Base-by-base conservation (phyloP, 179 eudicot genomes). In the Amaranthus tricolor region DNA sequence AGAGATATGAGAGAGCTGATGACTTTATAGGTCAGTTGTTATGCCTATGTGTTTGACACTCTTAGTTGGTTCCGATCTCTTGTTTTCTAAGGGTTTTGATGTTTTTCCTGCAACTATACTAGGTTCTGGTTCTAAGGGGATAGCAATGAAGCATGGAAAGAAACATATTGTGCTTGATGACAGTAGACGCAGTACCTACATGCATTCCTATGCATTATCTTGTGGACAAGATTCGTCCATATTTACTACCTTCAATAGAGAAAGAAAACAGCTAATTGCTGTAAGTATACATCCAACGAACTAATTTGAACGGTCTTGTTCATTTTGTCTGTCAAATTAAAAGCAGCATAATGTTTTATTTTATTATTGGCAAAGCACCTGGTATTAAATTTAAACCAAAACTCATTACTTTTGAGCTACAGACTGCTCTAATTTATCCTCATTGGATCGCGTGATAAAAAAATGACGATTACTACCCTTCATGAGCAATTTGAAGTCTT, bases 141-240 rank as follows among this genome's bases (percentile, higher is more conserved):
- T 73, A 49, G 61, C 76, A 43, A 55, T 80, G 78, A 85, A 86
- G 82, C 75, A 87, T 85, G 96, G 93, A 55, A 94, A 93, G 77
- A 94, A 85, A 79, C 86, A 85, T 63, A 80, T 89, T 45, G 57
- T 79, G 12, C 78, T 86, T 17, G 95, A 94, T 72, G 96, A 90
- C 76, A 90, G 74, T 75, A 89, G 89, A 81, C 96, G 98, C 62
- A 84, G 79, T 75, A 89, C 96, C 31, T 94, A 94, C 80, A 77
- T 70, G 75, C 85, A 84, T 40, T 77, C 80, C 45, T 81, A 66
- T 75, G 77, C 82, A 44, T 76, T 81, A 20, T 48, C 83, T 70
- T 74, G 77, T 53, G 82, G 75, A 66, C 81, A 78, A 21, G 90
- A 86, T 70, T 69, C 86, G 45, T 85, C 95, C 56, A 71, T 76